These are phyloP conservation scores for Rhodotorula graminis DNA, from an alignment of 768 basidiomycete species.

Conservation along the genomic window DNA sequence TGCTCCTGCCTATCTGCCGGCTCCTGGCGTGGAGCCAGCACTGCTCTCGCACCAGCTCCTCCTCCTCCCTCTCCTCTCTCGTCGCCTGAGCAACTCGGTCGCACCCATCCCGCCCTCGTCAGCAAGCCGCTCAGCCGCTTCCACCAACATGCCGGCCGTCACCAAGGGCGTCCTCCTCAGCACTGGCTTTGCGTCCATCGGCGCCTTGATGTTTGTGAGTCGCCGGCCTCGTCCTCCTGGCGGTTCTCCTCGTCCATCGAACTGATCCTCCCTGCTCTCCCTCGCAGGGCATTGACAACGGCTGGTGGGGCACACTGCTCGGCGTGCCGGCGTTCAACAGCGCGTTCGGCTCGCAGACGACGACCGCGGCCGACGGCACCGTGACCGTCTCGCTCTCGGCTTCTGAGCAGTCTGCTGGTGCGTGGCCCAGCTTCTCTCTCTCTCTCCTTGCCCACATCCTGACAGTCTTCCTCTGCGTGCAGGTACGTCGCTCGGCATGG, in stretches of 20 bases:
- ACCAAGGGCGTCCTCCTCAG: slow-evolving; percentile 29
- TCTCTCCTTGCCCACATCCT: no score
- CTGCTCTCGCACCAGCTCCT: background rate
- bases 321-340: slow-evolving; percentile 8
- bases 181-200: slow-evolving; percentile 32
- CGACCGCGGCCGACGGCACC: background rate
- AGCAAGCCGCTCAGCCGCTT: background rate
- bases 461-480: no score
- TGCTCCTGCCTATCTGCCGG: no score
- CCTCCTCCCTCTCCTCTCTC: background rate
- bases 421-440: no score
- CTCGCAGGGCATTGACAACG: slow-evolving; percentile 16
- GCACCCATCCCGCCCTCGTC: background rate
- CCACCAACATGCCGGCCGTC: background rate
- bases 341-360: slow-evolving; percentile 25
- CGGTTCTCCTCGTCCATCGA: background rate
- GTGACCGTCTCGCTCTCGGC: slow-evolving; percentile 5
- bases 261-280: no score
- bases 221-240: background rate
- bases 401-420: background rate
- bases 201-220: slow-evolving; percentile 33
- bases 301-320: slow-evolving; percentile 6
- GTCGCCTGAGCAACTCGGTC: no score
- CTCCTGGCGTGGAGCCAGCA: no score
- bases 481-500: slow-evolving; percentile 1